phyloP scores from a whole-genome alignment of 148 eudicot species.

The Cornus florida region DNA sequence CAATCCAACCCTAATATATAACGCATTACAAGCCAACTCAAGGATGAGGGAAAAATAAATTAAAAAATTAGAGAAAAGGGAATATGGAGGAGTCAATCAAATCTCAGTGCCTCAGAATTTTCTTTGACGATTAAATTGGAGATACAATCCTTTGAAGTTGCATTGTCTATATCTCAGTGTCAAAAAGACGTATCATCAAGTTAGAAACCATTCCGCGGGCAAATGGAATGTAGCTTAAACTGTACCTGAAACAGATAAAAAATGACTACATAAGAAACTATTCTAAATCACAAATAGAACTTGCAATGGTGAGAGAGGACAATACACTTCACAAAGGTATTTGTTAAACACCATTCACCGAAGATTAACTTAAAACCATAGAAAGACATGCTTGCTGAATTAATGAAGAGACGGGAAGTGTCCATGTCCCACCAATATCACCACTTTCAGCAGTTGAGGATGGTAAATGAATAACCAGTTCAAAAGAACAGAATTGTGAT shows the following conservation, averaged over 20 bases:
- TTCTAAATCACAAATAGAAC: not conserved
- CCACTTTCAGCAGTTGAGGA: not conserved
- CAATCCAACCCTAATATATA: not conserved
- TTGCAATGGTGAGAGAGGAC: not conserved
- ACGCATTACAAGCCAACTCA: not conserved
- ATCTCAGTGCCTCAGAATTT: not conserved
- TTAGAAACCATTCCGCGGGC: conserved; percentile 73
- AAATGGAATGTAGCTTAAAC: conserved; percentile 89
- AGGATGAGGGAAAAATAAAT: not conserved
- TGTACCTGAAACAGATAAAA: conserved; percentile 63
- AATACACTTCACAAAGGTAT: not conserved
- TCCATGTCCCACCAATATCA: not conserved
- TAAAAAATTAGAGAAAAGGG: not conserved
- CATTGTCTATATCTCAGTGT: conserved; percentile 61
- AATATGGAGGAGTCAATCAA: conserved; percentile 7
- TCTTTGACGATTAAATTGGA: too few species aligned
- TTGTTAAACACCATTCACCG: too few species aligned
- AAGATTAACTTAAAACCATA: not conserved
- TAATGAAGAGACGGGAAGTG: not conserved
- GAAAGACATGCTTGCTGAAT: too few species aligned
- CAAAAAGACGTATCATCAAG: conserved; percentile 68
- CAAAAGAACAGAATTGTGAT: not conserved
- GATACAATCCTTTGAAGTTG: not conserved
- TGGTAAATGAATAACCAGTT: not conserved
- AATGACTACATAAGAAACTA: not conserved